Base-by-base conservation (phyloP, 2,329 filamentous ascomycete species). In the Ceratocystis harringtonii region DNA sequence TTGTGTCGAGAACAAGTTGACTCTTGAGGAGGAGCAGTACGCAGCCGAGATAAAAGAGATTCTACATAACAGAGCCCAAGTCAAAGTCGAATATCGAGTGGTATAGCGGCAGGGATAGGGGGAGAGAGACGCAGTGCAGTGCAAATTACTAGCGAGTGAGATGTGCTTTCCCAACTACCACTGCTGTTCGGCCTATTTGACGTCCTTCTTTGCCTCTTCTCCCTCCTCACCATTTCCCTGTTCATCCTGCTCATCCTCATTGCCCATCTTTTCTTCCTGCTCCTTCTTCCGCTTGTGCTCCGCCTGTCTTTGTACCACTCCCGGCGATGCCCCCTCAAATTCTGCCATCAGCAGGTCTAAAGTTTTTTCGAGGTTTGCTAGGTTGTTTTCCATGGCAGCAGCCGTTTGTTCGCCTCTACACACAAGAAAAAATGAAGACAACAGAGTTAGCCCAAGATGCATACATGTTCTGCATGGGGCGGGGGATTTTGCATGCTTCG, bases 391-490 rank as follows among this genome's bases (percentile, higher is more conserved):
- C 19, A 84, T 77, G 36, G 76, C 76, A 10, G 77, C 71, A 52
- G 81, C 81, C 3, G 81, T 75, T 69, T 81, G 78, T 68, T 84
- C 82, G 69, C 81, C 82, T 70, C 80, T 82, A 67, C 65, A 36
- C 10, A 41, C 22, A 68, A 61, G 48, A 64, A 58, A 60, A 58
- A 68, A 68, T 62, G 57, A 62, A 65, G 10, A 41, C 4, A 41
- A 41, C 36, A 12, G 36, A 12, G 36, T 41, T 41, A 41, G 36
- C 36, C 10, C 10, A 63, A 64, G 30, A 25, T 48, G 17, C 22
- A 45, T 41, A 15, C 50, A 36, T 30, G 2, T 55, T 28, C 15
- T 6, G 50, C 3, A 28, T 30, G 30, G 28, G 2, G 17, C 7
- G 2, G 22, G 22, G 5, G 22, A 6, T 19, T n/a, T 50, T 50